These are phyloP conservation scores for Mariannaea elegans DNA, from an alignment of 2,329 filamentous ascomycete genomes.

Conservation along the genomic window DNA sequence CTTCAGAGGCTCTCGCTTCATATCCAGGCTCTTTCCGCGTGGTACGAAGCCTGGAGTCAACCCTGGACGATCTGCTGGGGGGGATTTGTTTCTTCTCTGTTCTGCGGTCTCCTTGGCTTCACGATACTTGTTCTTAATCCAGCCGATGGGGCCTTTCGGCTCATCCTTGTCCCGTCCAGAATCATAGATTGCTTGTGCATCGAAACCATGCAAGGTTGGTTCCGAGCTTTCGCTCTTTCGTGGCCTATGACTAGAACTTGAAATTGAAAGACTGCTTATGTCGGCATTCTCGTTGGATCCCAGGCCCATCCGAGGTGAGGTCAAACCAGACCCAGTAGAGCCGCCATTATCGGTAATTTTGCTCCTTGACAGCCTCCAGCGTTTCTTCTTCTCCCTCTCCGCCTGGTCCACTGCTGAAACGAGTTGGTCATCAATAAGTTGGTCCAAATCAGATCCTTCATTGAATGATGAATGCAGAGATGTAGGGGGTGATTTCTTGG, in stretches of 20 bases:
- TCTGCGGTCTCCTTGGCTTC: constrained; percentile 67
- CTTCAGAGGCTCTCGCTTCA: constrained; percentile 49
- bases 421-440: constrained; percentile 65
- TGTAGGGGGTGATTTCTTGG: constrained; percentile 76
- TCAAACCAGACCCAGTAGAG: constrained; percentile 50
- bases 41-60: constrained; percentile 44
- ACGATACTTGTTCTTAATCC: constrained; percentile 69
- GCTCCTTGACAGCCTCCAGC: constrained; percentile 75
- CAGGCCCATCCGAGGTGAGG: constrained; percentile 57
- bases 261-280: constrained; percentile 73
- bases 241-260: constrained; percentile 63
- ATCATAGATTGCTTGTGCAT: constrained; percentile 52
- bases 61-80: constrained; percentile 51
- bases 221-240: constrained; percentile 63
- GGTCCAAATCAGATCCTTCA: constrained; percentile 83
- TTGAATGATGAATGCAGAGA: constrained; percentile 82
- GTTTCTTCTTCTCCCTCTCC: constrained; percentile 75
- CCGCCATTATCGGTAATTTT: constrained; percentile 65
- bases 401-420: constrained; percentile 52
- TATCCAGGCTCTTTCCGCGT: constrained; percentile 59
- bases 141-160: constrained; percentile 61
- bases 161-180: constrained; percentile 57
- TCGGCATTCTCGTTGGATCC: constrained; percentile 71
- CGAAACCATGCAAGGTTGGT: constrained; percentile 49
- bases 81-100: constrained; percentile 65